Percentiles rank a stretch among this genome's conserved stretches.
Evolutionary conservation across 768 basidiomycete genomes (phyloP).

Genomic region (Cyclocybe cylindracea): DNA sequence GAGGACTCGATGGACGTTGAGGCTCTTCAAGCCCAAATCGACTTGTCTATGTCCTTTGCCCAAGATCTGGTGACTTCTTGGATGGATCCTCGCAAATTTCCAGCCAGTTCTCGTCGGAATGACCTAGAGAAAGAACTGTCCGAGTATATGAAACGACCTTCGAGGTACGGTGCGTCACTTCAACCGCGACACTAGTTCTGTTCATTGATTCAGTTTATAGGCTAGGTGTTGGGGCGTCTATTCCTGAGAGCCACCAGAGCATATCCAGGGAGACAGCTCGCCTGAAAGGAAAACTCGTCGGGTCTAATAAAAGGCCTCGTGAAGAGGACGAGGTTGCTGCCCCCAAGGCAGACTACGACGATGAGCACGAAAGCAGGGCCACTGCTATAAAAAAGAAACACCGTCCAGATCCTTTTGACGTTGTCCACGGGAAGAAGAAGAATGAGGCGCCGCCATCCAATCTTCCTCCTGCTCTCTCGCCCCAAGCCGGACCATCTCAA

Average conservation of each 20-base stretch:
- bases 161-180: conserved; percentile 51
- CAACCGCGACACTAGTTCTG: neutral
- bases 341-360: conserved; percentile 24
- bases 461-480: neutral
- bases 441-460: conserved; percentile 21
- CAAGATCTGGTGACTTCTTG: conserved; percentile 76
- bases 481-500: neutral
- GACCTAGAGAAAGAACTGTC: conserved; percentile 58
- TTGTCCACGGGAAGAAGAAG: conserved; percentile 47
- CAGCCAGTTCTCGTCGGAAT: conserved; percentile 32
- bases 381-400: conserved; percentile 60
- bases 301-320: conserved; percentile 52
- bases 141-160: conserved; percentile 67
- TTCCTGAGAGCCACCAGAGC: conserved; percentile 45
- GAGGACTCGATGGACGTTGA: conserved; percentile 67
- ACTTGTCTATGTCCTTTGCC: conserved; percentile 76
- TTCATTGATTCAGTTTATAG: conserved; percentile 35
- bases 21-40: conserved; percentile 78
- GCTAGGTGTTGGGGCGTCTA: conserved; percentile 72
- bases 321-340: conserved; percentile 38
- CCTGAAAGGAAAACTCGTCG: conserved; percentile 60
- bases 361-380: conserved; percentile 62
- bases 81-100: conserved; percentile 58
- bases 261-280: conserved; percentile 57
- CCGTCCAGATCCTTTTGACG: conserved; percentile 58